phyloP scores from a whole-genome alignment of 768 basidiomycete genomes.

The Mycena latifolia region DNA sequence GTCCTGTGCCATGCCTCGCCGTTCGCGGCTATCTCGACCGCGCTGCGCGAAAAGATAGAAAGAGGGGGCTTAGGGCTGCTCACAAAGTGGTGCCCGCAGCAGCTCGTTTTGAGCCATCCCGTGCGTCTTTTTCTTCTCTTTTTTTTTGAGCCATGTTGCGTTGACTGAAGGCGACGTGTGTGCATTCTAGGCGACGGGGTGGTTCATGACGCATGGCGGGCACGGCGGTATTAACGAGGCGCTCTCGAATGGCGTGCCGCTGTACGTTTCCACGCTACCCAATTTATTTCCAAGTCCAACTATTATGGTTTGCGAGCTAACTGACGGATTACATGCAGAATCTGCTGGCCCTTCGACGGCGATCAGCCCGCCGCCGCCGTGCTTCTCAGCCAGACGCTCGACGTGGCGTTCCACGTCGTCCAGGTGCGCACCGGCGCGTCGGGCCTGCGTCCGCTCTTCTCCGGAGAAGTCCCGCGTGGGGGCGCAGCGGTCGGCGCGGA shows the following conservation, averaged over 20 bases:
- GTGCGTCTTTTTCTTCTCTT: no score
- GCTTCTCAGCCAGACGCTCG: constrained; percentile 33
- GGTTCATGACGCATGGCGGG: constrained; percentile 25
- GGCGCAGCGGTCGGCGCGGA: constrained; percentile 34
- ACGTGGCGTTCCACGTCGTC: constrained; percentile 37
- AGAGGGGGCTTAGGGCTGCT: constrained; percentile 1
- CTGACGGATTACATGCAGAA: no score
- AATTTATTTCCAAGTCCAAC: no score
- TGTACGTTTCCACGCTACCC: background rate
- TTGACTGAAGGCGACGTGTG: background rate
- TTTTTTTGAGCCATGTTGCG: background rate
- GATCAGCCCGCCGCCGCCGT: constrained; percentile 38
- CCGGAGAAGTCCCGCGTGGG: constrained; percentile 29
- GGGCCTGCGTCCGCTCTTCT: constrained; percentile 31
- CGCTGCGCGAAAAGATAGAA: background rate
- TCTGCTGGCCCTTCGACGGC: constrained; percentile 39
- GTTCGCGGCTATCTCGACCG: background rate
- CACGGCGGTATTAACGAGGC: constrained; percentile 21
- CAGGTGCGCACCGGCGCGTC: constrained; percentile 38
- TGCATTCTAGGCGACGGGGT: constrained; percentile 11
- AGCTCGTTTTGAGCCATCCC: constrained; percentile 16
- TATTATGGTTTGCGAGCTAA: no score
- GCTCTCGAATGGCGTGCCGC: constrained; percentile 10
- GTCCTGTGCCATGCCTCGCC: constrained; percentile 37
- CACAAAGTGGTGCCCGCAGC: constrained; percentile 4